These are phyloP conservation scores for Hanseniaspora jakobsenii DNA, from an alignment of 805 yeast species.

Conservation along the genomic window DNA sequence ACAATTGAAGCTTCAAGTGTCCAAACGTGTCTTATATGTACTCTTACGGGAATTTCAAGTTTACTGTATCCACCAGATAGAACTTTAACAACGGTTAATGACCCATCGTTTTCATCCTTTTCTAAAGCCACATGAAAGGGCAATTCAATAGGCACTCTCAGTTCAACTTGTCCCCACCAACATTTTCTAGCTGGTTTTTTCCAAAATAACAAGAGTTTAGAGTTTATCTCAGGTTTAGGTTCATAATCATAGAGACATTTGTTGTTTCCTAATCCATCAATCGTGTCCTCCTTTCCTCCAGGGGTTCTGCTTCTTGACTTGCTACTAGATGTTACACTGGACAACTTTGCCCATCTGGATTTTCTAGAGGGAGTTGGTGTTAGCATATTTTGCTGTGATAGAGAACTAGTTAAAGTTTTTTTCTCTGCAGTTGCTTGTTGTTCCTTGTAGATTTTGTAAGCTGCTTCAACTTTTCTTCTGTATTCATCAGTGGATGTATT, in stretches of 20 bases:
- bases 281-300: slow-evolving; percentile 22
- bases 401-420: slow-evolving; percentile 15
- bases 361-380: slow-evolving; percentile 25
- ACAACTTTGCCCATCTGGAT: slow-evolving; percentile 54
- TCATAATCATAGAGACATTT: slow-evolving; percentile 25
- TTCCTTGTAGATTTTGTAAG: too few relatives aligned
- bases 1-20: slow-evolving; percentile 83
- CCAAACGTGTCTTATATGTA: slow-evolving; percentile 92
- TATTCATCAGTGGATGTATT: slow-evolving; percentile 30
- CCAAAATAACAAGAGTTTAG: slow-evolving; percentile 81
- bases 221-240: slow-evolving; percentile 31
- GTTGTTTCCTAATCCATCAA: slow-evolving; percentile 21
- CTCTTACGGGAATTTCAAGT: slow-evolving; percentile 39
- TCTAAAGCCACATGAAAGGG: slow-evolving; percentile 12
- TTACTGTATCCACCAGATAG: slow-evolving; percentile 15
- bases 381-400: slow-evolving; percentile 4
- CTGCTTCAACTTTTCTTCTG: slow-evolving; percentile 21
- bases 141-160: slow-evolving; percentile 31
- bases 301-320: slow-evolving; percentile 38
- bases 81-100: slow-evolving; percentile 12
- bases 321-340: slow-evolving; percentile 47
- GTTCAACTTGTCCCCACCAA: slow-evolving; percentile 77
- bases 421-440: too few relatives aligned
- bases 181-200: slow-evolving; percentile 96
- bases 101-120: slow-evolving; percentile 20